Evolutionary conservation across 495 filamentous ascomycete genomes (phyloP).

Genomic region (Neurospora pannonica): DNA sequence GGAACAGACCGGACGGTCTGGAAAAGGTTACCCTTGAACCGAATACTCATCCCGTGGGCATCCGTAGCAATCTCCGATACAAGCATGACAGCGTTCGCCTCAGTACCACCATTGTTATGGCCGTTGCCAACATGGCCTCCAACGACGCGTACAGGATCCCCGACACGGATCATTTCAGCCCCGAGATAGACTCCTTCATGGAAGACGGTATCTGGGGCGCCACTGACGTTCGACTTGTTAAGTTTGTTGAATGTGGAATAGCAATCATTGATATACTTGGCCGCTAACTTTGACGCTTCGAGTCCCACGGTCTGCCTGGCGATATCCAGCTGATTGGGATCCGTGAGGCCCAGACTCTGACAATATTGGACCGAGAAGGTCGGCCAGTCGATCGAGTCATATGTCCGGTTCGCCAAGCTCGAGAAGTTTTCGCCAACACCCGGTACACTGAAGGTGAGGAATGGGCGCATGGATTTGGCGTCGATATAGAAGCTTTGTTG

Average conservation of each 20-base stretch:
- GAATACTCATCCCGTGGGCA: conserved; percentile 14
- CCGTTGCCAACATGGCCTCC: neutral
- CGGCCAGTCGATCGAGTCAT: conserved; percentile 22
- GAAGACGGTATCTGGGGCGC: conserved; percentile 1
- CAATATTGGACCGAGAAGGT: conserved; percentile 6
- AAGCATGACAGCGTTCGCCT: conserved; percentile 24
- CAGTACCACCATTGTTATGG: neutral
- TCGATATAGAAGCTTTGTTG: conserved; percentile 17
- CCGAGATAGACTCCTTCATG: conserved; percentile 33
- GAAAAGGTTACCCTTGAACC: conserved; percentile 22
- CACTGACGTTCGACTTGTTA: conserved; percentile 7
- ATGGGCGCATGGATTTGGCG: conserved; percentile 33
- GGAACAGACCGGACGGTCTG: conserved; percentile 6
- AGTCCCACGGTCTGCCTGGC: conserved; percentile 24
- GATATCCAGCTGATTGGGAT: conserved; percentile 4
- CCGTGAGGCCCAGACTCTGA: conserved; percentile 3
- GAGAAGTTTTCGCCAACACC: conserved; percentile 7
- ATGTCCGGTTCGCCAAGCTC: conserved; percentile 14
- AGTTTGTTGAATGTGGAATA: conserved; percentile 32
- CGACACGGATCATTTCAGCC: conserved; percentile 32
- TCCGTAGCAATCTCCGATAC: conserved; percentile 14
- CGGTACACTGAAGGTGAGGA: conserved; percentile 37
- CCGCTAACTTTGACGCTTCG: conserved; percentile 38
- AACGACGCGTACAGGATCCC: conserved; percentile 29
- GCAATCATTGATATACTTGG: conserved; percentile 29